A percentile compares a stretch with the other conserved stretches of the same genome.
phyloP scores from a whole-genome alignment of 2,329 filamentous ascomycete genomes.

The Ceratocystiopsis sp. region DNA sequence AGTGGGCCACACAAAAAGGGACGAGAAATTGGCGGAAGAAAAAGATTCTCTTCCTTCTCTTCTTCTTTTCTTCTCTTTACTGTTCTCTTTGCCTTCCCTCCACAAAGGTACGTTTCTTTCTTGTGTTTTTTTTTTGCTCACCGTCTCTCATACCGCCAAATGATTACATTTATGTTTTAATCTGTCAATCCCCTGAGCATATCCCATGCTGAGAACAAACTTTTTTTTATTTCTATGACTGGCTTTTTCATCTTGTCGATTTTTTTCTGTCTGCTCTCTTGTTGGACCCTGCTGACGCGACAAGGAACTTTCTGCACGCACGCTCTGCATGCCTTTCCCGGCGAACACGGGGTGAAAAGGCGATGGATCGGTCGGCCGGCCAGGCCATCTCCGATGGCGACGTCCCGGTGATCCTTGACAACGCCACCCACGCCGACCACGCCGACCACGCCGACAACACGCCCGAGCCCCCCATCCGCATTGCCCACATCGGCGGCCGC shows the following conservation, averaged over 20 bases:
- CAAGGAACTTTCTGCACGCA: no score
- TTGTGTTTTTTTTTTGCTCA: no score
- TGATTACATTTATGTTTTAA: slow-evolving; percentile 33
- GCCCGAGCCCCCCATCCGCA: no score
- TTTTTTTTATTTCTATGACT: slow-evolving; percentile 11
- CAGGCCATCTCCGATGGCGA: no score
- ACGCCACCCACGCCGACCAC: slow-evolving; percentile 1
- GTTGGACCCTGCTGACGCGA: no score
- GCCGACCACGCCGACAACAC: slow-evolving; percentile 24
- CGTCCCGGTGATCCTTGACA: no score
- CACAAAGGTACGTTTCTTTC: no score
- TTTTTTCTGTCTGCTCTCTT: slow-evolving; percentile 20
- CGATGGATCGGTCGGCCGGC: no score
- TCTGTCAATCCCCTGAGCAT: slow-evolving; percentile 44
- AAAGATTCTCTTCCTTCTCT: neutral
- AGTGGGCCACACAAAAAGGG: slow-evolving; percentile 1
- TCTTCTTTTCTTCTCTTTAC: neutral
- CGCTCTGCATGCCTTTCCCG: no score
- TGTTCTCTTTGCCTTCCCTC: neutral
- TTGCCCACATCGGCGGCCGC: slow-evolving; percentile 62
- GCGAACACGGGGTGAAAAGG: no score
- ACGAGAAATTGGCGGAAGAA: no score
- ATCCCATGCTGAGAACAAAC: slow-evolving; percentile 21
- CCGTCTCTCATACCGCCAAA: slow-evolving; percentile 10
- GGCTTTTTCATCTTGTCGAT: slow-evolving; percentile 7